Base-by-base conservation (phyloP, 2,329 filamentous ascomycete species). In the Dendrostoma leiphaemia region DNA sequence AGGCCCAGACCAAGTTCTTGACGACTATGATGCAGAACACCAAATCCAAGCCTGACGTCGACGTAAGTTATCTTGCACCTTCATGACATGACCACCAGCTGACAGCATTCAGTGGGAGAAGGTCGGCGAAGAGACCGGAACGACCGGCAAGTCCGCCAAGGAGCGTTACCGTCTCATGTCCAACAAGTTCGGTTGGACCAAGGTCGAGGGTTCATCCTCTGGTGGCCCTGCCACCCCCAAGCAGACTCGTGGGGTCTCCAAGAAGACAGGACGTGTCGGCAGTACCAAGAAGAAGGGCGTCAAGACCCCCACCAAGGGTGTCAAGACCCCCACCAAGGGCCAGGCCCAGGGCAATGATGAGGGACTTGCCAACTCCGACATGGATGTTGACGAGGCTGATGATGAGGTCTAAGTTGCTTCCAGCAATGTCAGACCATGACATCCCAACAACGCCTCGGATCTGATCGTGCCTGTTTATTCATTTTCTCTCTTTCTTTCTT, bases 161-260 rank as follows among this genome's bases (percentile, higher is more conserved):
- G 60, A 59, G 49, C 60, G 61, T 44, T 63, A 56, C 49, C 51
- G 59, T 15, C 21, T 58, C 6, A 29, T 63, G 3, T 46, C 52
- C 2, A 40, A 46, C 38, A 60, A 60, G 45, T 57, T 57, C 35
- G 51, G 47, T 28, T 51, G 46, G 46, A 54, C 12, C 28, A 35
- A 19, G 3, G 24, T n/a, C n/a, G n/a, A n/a, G n/a, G n/a, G n/a
- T n/a, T n/a, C n/a, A n/a, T n/a, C n/a, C n/a, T n/a, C n/a, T n/a
- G n/a, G n/a, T n/a, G n/a, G 10, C 23, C 34, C 47, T 5, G 5
- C 9, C 21, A 54, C 46, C 12, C 54, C 51, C 2, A 47, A 53
- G 46, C 49, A 54, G 23, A 15, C 48, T 23, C 34, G 26, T 9
- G 53, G 49, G 46, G 51, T 57, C 45, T 47, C 45, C 46, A 57